A percentile compares a stretch with the other conserved stretches of the same genome.
Evolutionary conservation across 495 filamentous ascomycete genomes (phyloP).

Genomic region (Aspergillus funiculosus): DNA sequence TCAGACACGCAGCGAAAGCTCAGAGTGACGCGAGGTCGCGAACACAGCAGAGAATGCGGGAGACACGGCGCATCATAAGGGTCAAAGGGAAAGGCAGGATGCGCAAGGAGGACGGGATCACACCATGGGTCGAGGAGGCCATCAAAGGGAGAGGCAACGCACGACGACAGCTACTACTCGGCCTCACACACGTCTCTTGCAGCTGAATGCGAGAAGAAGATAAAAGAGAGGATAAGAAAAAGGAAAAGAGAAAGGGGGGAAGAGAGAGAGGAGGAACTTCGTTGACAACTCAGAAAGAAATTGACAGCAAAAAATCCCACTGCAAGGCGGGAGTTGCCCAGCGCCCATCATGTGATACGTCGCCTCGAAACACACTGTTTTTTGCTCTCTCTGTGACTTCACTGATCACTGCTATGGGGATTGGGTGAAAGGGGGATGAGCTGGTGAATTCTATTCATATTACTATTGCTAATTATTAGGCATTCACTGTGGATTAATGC

Average conservation of each 20-base stretch:
- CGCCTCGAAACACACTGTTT: constrained; percentile 8
- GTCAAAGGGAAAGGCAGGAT: constrained; percentile 16
- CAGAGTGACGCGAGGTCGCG: constrained; percentile 34
- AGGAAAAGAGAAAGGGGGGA: constrained; percentile 1
- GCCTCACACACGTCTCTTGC: no score
- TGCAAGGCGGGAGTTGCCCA: constrained; percentile 16
- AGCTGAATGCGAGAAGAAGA: no score
- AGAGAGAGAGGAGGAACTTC: constrained; percentile 11
- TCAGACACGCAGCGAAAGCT: constrained; percentile 1
- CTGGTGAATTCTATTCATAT: no score
- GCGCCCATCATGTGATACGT: constrained; percentile 27
- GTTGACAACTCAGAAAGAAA: constrained; percentile 22
- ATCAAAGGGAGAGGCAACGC: constrained; percentile 25
- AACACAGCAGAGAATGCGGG: constrained; percentile 24
- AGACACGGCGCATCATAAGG: constrained; percentile 37
- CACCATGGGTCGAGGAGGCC: constrained; percentile 28
- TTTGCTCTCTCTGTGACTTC: neutral
- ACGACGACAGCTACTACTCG: no score
- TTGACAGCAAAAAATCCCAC: constrained; percentile 20
- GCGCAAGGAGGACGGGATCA: constrained; percentile 23
- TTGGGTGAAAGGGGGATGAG: no score
- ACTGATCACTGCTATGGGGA: neutral
- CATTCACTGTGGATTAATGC: no score
- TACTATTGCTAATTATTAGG: no score
- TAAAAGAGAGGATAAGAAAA: constrained; percentile 8